Percentiles rank a stretch among this genome's conserved stretches.
These are phyloP conservation scores for Ascochyta koolunga DNA, from an alignment of 2,329 filamentous ascomycete genomes.

Conservation along the genomic window DNA sequence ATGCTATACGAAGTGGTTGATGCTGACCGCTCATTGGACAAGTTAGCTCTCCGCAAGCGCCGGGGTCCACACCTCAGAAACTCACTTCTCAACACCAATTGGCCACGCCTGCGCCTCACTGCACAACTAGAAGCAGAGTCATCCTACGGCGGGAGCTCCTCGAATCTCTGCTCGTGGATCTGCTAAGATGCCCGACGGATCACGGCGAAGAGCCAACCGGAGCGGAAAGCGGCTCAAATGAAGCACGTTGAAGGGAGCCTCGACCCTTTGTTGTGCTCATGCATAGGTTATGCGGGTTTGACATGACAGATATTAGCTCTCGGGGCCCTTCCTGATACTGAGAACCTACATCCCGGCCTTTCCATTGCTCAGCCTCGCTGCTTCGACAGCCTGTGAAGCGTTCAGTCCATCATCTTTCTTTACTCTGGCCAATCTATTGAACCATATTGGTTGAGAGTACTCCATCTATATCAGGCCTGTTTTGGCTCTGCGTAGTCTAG, in stretches of 20 bases:
- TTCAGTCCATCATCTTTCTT: background rate
- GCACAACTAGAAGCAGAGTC: constrained; percentile 32
- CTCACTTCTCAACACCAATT: constrained; percentile 33
- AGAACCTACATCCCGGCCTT: constrained; percentile 10
- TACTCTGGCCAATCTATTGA: background rate
- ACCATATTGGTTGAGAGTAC: background rate
- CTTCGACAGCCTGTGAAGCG: background rate
- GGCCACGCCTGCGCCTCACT: constrained; percentile 41
- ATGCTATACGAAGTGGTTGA: constrained; percentile 20
- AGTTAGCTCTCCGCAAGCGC: constrained; percentile 34
- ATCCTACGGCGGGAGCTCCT: constrained; percentile 37
- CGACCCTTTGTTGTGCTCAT: constrained; percentile 29
- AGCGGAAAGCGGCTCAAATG: constrained; percentile 30
- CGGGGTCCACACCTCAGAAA: constrained; percentile 33
- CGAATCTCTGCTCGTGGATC: constrained; percentile 34
- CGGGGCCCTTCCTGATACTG: constrained; percentile 21
- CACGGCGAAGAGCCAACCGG: constrained; percentile 37
- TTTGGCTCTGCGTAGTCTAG: background rate
- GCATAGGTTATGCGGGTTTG: constrained; percentile 34
- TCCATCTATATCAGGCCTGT: background rate
- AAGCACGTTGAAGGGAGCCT: constrained; percentile 19
- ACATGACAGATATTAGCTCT: constrained; percentile 38
- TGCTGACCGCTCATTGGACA: constrained; percentile 31
- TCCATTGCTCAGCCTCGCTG: constrained; percentile 6
- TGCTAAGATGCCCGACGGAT: constrained; percentile 30